Evolutionary conservation across 108 stramenopile species (phyloP).

Genomic region (Skeletonema grethae): DNA sequence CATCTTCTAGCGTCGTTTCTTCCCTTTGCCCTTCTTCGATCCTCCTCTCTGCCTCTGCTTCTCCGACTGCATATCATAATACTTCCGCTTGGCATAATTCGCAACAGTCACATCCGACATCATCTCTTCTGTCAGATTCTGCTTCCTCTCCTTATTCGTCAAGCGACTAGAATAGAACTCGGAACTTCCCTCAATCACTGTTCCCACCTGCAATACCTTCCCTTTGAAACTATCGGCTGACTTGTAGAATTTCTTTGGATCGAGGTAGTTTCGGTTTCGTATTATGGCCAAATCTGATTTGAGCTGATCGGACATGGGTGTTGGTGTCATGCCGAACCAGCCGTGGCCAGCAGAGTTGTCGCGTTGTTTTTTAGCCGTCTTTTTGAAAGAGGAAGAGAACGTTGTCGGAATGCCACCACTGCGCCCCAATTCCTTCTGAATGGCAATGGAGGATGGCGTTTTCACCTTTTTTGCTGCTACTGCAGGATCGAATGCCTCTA

Average conservation of each 20-base stretch:
- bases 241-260: slow-evolving; percentile 98
- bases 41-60: slow-evolving; percentile 39
- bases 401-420: slow-evolving; percentile 19
- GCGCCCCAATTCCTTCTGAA: slow-evolving; percentile 24
- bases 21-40: slow-evolving; percentile 3
- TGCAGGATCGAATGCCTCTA: slow-evolving; percentile 8
- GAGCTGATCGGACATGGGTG: slow-evolving; percentile 61
- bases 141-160: slow-evolving; percentile 83
- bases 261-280: slow-evolving; percentile 90
- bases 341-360: slow-evolving; percentile 66
- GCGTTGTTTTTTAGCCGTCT: slow-evolving; percentile 42
- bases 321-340: slow-evolving; percentile 79
- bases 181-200: slow-evolving; percentile 86
- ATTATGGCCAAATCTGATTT: slow-evolving; percentile 74
- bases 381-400: slow-evolving; percentile 52
- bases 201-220: slow-evolving; percentile 76
- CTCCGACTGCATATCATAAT: slow-evolving; percentile 64
- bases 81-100: slow-evolving; percentile 72
- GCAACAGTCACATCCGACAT: slow-evolving; percentile 67
- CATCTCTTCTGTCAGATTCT: slow-evolving; percentile 88
- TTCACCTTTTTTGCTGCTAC: slow-evolving; percentile 25
- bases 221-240: slow-evolving; percentile 61
- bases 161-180: slow-evolving; percentile 88
- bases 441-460: slow-evolving; percentile 31
- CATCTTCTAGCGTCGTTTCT: slow-evolving; percentile 5